Conservation (phyloP, 768 basidiomycete genomes). For the Lactifluus volemus region DNA sequence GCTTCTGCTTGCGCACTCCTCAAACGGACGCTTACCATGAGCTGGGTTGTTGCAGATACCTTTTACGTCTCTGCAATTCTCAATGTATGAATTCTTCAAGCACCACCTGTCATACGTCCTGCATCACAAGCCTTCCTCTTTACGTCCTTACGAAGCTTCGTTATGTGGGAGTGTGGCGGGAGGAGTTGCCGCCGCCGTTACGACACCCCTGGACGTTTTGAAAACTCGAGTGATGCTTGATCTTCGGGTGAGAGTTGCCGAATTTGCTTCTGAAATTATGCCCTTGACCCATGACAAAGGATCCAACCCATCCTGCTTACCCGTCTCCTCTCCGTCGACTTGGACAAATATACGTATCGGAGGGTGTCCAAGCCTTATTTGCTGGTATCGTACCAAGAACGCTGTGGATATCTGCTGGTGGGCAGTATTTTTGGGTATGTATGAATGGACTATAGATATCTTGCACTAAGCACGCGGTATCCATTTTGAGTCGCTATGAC, state of each 20-base stretch:
- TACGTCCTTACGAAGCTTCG: conserved; percentile 71
- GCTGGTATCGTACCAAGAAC: conserved; percentile 86
- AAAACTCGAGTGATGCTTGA: conserved; percentile 98
- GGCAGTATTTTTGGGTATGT: conserved; percentile 98
- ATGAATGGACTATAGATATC: conserved; percentile 50
- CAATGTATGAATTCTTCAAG: conserved; percentile 88
- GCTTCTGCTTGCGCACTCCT: neutral
- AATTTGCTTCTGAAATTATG: neutral
- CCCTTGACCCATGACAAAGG: conserved; percentile 28
- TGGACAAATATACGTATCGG: conserved; percentile 54
- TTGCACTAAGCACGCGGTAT: neutral
- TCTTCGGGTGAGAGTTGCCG: conserved; percentile 46
- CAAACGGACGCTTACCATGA: neutral
- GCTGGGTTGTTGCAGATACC: conserved; percentile 55
- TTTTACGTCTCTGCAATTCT: conserved; percentile 94
- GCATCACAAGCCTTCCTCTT: conserved; percentile 36
- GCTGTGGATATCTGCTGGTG: conserved; percentile 93
- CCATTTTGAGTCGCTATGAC: neutral
- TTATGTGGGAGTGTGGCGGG: conserved; percentile 88
- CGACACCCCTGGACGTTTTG: conserved; percentile 92
- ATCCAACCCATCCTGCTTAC: conserved; percentile 37
- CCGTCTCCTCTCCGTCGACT: conserved; percentile 54
- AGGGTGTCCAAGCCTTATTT: conserved; percentile 74
- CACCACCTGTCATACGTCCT: conserved; percentile 46
- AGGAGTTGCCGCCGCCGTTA: conserved; percentile 78